Base-by-base conservation (phyloP, 164 flowering plant species). In the Chloranthus sessilifolius region DNA sequence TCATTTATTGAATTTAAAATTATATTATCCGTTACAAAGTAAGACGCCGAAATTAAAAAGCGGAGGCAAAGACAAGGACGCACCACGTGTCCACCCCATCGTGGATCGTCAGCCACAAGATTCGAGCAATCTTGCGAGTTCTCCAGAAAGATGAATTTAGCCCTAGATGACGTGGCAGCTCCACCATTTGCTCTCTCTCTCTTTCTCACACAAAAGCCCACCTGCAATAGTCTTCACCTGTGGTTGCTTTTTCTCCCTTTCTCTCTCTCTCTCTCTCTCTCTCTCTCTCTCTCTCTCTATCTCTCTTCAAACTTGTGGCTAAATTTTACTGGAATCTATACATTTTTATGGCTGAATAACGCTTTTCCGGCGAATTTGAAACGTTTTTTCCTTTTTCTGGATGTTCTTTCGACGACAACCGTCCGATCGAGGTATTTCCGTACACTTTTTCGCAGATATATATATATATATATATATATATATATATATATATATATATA, bases 61-160 rank as follows among this genome's bases (percentile, higher is more conserved):
- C 19, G 34, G 38, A 29, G 23, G 0, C 16, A 15, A 40, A 30
- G 57, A 45, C 24, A 28, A 46, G 14, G 23, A 8, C 2, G 17
- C 26, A 52, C 43, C 68, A 63, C 68, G 68, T 59, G 62, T 44
- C 42, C 0, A 7, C 3, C 36, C 22, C 14, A 16, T 24, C 19
- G 42, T 47, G 63, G 44, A 52, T 56, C 60, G 58, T 56, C 68
- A 73, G 72, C 85, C 85, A 72, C 81, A 77, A 72, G 78, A 68
- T 55, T 63, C 70, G 61, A 50, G 49, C 33, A 35, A 35, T 37
- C 69, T 72, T 79, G 72, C 66, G 76, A 66, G 34, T 35, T 41
- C 70, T 74, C 77, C 17, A 10, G 15, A 26, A 16, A 15, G 31
- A 11, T n/a, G 3, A 31, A 46, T 31, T 40, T 11, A 16, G n/a